A percentile compares a stretch with the other conserved stretches of the same genome.
Conservation (phyloP, 2,329 filamentous ascomycete species). For the Xylaria sp. region DNA sequence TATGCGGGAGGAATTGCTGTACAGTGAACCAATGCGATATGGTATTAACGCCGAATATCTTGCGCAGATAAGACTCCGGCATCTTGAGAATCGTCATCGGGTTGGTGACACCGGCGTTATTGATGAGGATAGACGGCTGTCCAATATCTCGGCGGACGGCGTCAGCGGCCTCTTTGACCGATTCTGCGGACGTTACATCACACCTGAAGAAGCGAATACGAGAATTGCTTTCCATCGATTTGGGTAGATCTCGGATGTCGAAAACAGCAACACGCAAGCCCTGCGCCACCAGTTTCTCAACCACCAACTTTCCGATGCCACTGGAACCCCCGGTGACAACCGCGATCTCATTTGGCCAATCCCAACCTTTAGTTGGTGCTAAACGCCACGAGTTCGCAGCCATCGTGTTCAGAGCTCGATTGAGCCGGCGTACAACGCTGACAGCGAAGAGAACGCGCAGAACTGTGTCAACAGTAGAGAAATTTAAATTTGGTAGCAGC, state of each 20-base stretch:
- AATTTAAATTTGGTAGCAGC: conserved; percentile 1
- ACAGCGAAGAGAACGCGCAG: conserved; percentile 23
- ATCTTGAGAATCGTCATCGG: conserved; percentile 20
- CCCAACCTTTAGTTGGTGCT: conserved; percentile 25
- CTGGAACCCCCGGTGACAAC: conserved; percentile 30
- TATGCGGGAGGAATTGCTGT: conserved; percentile 29
- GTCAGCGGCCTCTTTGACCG: conserved; percentile 19
- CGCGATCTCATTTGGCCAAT: conserved; percentile 30
- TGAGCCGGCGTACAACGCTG: conserved; percentile 10
- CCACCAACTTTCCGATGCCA: conserved; percentile 25
- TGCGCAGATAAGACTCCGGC: conserved; percentile 20
- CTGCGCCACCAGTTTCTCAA: conserved; percentile 23
- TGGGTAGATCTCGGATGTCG: conserved; percentile 24
- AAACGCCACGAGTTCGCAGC: conserved; percentile 27
- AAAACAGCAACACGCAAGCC: conserved; percentile 27
- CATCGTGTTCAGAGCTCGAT: conserved; percentile 13
- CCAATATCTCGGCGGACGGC: conserved; percentile 24
- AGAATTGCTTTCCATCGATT: conserved; percentile 15
- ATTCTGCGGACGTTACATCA: conserved; percentile 26
- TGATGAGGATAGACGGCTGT: conserved; percentile 29
- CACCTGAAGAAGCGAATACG: conserved; percentile 26
- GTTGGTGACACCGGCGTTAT: conserved; percentile 27
- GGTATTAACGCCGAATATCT: conserved; percentile 26
- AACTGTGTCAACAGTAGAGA: conserved; percentile 1
- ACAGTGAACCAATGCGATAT: conserved; percentile 29